Conservation (phyloP, 139 green algal species). For the Micractinium sp. region DNA sequence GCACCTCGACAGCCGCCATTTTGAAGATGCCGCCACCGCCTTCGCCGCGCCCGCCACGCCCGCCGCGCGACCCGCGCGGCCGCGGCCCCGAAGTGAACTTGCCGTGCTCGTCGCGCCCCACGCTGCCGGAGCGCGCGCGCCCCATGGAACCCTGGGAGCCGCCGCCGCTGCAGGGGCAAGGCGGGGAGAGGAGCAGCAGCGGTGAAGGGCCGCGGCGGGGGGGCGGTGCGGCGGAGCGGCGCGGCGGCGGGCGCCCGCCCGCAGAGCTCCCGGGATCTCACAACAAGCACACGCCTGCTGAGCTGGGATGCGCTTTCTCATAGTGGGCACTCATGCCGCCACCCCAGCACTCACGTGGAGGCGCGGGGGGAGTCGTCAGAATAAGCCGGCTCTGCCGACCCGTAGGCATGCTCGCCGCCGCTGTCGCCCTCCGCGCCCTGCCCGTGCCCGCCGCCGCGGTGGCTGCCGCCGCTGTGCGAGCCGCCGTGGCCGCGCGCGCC, state of each 20-base stretch:
- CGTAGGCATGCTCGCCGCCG: background rate
- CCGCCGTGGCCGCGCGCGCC: no score
- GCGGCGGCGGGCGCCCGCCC: background rate
- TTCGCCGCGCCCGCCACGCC: constrained; percentile 6
- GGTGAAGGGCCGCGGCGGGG: no score
- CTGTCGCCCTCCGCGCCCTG: background rate
- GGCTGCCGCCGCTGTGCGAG: no score
- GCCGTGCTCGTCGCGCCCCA: constrained; percentile 31
- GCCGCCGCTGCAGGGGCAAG: background rate
- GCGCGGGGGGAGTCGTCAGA: constrained; percentile 4
- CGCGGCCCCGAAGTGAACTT: constrained; percentile 4
- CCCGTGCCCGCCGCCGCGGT: background rate
- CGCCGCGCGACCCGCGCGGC: background rate
- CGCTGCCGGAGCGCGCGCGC: background rate
- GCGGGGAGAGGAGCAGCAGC: background rate
- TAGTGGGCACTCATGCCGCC: no score
- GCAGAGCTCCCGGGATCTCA: no score
- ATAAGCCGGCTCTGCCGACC: background rate
- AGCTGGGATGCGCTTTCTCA: no score
- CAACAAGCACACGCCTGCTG: no score
- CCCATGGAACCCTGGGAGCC: constrained; percentile 20
- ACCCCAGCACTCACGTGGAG: background rate
- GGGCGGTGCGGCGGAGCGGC: no score
- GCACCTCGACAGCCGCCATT: constrained; percentile 72
- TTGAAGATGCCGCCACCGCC: constrained; percentile 84